Base-by-base conservation (phyloP, 2,329 filamentous ascomycete species). In the Ophiocordyceps polyrhachis-furcata region DNA sequence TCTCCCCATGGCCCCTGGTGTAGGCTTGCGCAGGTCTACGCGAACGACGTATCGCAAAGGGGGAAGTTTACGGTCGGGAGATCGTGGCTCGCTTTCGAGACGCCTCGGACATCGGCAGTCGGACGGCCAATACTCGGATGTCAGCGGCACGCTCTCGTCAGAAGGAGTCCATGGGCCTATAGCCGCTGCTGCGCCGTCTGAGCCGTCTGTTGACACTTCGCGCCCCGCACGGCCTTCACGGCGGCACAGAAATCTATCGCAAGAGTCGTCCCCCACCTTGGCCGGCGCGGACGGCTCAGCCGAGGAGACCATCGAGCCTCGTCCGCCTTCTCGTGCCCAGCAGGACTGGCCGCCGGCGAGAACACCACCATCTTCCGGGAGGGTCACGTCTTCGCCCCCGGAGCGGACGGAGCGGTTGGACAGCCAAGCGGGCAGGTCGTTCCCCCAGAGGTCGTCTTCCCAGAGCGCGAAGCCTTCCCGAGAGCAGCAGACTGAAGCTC, bases 1-100 rank as follows among this genome's bases (percentile, higher is more conserved):
- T 50, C 66, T 96, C 40, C 83, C 87, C 1, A 74, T 81, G 46
- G 78, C 81, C 19, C 78, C 79, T 1, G 85, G 85, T 4, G 78
- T 81, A 60, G 84, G 85, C 29, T 66, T 98, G 43, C 81, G 91
- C 53, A 76, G 91, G 49, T 95, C 91, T 13, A 98, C 87, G 19
- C 76, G 85, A 45, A 98, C 91, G 5, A 89, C 84, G 23, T 96
- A 96, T 60, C 72, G 88, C 54, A 85, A 78, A 53, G 71, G 84
- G 47, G 88, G 88, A 31, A 95, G 88, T 64, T 61, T 94, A 49
- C 80, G 83, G 43, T 84, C 80, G 51, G 82, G 83, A 21, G 83
- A 91, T 48, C 74, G 83, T 45, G 68, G 77, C 4, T 77, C 82
- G 1, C 81, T 86, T 51, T 82, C 84, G 1, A 85, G 84, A 60